Percentiles rank a stretch among this genome's conserved stretches.
Evolutionary conservation across 192 early-diverging fungal species (phyloP).

Genomic region (Radiomyces spectabilis): DNA sequence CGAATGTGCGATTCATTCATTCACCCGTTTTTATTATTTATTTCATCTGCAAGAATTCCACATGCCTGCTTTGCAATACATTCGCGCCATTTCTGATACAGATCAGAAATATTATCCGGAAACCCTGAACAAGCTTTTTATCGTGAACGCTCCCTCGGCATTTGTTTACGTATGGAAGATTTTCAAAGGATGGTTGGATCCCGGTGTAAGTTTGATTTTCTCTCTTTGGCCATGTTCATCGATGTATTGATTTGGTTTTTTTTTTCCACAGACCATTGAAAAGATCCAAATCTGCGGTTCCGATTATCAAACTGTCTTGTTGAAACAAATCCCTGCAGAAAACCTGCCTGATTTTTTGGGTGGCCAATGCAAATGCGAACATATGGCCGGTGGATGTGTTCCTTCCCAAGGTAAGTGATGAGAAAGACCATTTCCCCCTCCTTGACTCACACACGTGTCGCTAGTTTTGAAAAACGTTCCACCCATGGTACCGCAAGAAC

Average conservation of each 20-base stretch:
- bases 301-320: slow-evolving; percentile 47
- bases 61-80: slow-evolving; percentile 58
- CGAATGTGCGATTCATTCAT: not conserved
- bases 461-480: slow-evolving; percentile 22
- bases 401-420: slow-evolving; percentile 24
- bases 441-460: not conserved
- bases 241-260: not conserved
- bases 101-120: slow-evolving; percentile 96
- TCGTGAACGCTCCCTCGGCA: slow-evolving; percentile 89
- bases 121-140: slow-evolving; percentile 82
- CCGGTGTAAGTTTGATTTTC: slow-evolving; percentile 38
- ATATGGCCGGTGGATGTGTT: slow-evolving; percentile 63
- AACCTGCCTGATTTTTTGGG: slow-evolving; percentile 67
- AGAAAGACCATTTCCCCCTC: not conserved
- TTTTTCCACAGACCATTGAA: slow-evolving; percentile 37
- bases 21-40: not conserved
- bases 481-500: not conserved
- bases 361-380: slow-evolving; percentile 62
- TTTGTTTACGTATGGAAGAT: slow-evolving; percentile 81
- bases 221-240: not conserved
- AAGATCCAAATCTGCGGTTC: slow-evolving; percentile 61
- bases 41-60: slow-evolving; percentile 43
- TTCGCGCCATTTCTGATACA: slow-evolving; percentile 67
- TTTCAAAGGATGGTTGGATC: slow-evolving; percentile 72
- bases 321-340: slow-evolving; percentile 56